Percentiles rank a stretch among this genome's conserved stretches.
phyloP scores from a whole-genome alignment of 1,284 basidiomycete species.

The Agroathelia rolfsii region DNA sequence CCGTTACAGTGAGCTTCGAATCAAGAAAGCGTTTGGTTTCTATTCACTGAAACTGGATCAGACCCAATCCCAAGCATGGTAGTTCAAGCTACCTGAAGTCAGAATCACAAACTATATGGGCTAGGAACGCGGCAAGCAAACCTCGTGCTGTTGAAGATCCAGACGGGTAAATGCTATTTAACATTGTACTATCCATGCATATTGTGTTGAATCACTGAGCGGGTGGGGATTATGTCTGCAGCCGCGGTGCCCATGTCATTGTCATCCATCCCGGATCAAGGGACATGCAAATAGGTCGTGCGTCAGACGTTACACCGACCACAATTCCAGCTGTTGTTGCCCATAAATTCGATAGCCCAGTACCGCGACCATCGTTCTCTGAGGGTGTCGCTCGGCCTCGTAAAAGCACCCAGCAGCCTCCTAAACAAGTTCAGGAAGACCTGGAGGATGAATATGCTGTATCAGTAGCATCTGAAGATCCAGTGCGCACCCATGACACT shows the following conservation, averaged over 20 bases:
- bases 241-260: slow-evolving; percentile 68
- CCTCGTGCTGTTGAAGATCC: slow-evolving; percentile 28
- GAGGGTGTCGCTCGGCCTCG: slow-evolving; percentile 44
- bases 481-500: slow-evolving; percentile 31
- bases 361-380: slow-evolving; percentile 32
- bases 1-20: slow-evolving; percentile 50
- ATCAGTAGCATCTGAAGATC: slow-evolving; percentile 40
- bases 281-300: slow-evolving; percentile 79
- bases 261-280: slow-evolving; percentile 94
- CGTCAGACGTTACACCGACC: slow-evolving; percentile 78
- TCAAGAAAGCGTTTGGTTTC: slow-evolving; percentile 2
- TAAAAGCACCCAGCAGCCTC: slow-evolving; percentile 20
- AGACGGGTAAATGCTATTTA: slow-evolving; percentile 25
- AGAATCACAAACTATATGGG: slow-evolving; percentile 64
- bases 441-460: slow-evolving; percentile 41
- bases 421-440: slow-evolving; percentile 16
- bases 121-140: slow-evolving; percentile 47
- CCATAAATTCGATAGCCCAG: slow-evolving; percentile 37
- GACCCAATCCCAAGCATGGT: slow-evolving; percentile 68
- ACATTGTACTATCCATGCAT: slow-evolving; percentile 8
- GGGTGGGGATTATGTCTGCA: slow-evolving; percentile 28
- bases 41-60: slow-evolving; percentile 19
- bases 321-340: slow-evolving; percentile 75
- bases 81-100: slow-evolving; percentile 65
- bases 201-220: slow-evolving; percentile 13